Evolutionary conservation across 2,329 filamentous ascomycete genomes (phyloP).

Genomic region (Diaporthe citrichinensis): DNA sequence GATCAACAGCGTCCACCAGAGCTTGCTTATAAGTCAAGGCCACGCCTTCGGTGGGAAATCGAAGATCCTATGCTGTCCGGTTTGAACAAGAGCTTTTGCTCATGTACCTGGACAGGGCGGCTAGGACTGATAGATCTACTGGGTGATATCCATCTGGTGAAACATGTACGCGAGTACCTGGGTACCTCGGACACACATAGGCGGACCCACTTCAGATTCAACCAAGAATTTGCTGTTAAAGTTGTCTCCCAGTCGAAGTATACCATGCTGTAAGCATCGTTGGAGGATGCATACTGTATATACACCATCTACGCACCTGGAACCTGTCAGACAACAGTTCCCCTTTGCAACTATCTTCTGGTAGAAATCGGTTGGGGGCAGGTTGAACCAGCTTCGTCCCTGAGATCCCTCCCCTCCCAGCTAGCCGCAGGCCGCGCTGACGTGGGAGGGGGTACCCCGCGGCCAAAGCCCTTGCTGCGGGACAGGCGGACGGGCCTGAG

Average conservation of each 20-base stretch:
- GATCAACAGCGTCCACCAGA: slow-evolving; percentile 1
- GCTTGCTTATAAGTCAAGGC: neutral
- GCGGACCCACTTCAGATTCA: neutral
- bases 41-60: neutral
- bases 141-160: slow-evolving; percentile 3
- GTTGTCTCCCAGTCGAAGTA: neutral
- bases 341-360: neutral
- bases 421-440: slow-evolving; percentile 8
- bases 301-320: neutral
- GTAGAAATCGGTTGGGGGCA: neutral
- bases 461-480: slow-evolving; percentile 27
- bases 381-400: neutral
- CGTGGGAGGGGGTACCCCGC: slow-evolving; percentile 35
- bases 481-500: slow-evolving; percentile 34
- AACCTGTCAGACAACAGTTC: neutral
- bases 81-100: neutral
- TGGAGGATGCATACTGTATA: neutral
- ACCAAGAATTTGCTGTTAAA: slow-evolving; percentile 9
- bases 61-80: neutral
- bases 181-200: neutral
- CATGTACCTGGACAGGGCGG: neutral
- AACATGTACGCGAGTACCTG: neutral
- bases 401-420: neutral
- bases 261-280: neutral
- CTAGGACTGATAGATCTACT: neutral